phyloP scores from a whole-genome alignment of 1,139 yeast genomes.

The Kodamaea alishanica region DNA sequence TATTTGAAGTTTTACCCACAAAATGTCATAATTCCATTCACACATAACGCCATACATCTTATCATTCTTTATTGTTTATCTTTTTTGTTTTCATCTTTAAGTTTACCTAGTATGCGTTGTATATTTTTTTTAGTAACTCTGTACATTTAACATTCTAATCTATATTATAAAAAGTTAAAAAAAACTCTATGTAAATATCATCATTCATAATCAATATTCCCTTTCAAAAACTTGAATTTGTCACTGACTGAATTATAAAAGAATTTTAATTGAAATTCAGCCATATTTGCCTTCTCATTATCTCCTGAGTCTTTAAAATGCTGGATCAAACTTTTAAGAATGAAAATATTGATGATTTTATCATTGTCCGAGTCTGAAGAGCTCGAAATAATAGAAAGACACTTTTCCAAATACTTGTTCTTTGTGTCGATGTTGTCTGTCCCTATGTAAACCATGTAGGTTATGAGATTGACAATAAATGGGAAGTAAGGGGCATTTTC shows the following conservation, averaged over 20 bases:
- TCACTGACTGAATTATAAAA: conserved; percentile 13
- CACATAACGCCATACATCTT: too few species aligned
- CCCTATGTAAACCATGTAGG: conserved; percentile 16
- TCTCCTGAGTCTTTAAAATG: conserved; percentile 21
- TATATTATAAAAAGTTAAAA: conserved; percentile 2
- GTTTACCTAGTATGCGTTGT: not conserved
- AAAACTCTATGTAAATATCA: too few species aligned
- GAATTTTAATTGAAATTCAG: conserved; percentile 22
- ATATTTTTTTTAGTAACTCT: not conserved
- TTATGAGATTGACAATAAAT: conserved; percentile 16
- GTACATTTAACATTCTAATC: conserved; percentile 4
- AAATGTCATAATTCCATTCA: conserved; percentile 5
- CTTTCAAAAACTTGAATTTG: conserved; percentile 16
- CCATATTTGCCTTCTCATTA: conserved; percentile 21
- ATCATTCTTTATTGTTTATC: too few species aligned
- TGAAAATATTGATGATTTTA: conserved; percentile 19
- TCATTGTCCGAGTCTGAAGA: conserved; percentile 19
- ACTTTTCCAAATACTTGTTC: conserved; percentile 15
- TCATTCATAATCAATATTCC: conserved; percentile 4
- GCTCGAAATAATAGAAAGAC: conserved; percentile 14
- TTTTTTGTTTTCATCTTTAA: conserved; percentile 4
- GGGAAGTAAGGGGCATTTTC: conserved; percentile 14
- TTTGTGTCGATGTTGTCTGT: conserved; percentile 16
- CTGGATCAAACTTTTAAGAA: conserved; percentile 18
- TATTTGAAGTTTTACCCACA: not conserved